phyloP scores from a whole-genome alignment of 768 basidiomycete species.

The Hemileccinum rubropunctum region DNA sequence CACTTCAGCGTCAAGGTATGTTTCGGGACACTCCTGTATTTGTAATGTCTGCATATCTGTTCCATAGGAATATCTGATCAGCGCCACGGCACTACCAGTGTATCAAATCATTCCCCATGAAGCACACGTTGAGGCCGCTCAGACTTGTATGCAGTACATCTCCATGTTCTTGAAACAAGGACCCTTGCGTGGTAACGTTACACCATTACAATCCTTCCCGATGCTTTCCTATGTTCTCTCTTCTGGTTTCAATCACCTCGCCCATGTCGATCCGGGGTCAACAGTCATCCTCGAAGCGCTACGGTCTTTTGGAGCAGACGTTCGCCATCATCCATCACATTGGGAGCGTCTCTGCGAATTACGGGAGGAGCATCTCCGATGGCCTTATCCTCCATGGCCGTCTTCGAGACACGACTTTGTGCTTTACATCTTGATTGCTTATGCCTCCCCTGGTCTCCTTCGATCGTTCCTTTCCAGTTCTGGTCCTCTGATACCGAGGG shows the following conservation, averaged over 20 bases:
- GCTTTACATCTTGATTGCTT: slow-evolving; percentile 2
- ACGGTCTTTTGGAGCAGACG: background rate
- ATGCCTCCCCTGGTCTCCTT: background rate
- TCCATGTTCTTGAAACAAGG: background rate
- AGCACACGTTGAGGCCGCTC: background rate
- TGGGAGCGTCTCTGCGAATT: slow-evolving; percentile 2
- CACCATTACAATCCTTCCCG: background rate
- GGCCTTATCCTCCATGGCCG: slow-evolving; percentile 4
- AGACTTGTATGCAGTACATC: background rate
- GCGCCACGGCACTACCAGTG: background rate
- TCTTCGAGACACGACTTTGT: background rate
- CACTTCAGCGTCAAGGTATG: slow-evolving; percentile 1
- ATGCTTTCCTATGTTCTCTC: background rate
- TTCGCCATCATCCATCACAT: background rate
- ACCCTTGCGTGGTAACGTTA: background rate
- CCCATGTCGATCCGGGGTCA: background rate
- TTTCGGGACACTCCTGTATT: background rate
- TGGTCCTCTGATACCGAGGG: background rate
- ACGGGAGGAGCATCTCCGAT: background rate
- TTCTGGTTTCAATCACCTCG: background rate
- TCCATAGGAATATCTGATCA: slow-evolving; percentile 1
- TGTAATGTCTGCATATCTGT: background rate
- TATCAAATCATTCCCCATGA: background rate
- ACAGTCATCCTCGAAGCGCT: background rate
- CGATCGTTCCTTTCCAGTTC: background rate